Base-by-base conservation (phyloP, 148 eudicot genomes). In the Vaccinium darrowii region DNA sequence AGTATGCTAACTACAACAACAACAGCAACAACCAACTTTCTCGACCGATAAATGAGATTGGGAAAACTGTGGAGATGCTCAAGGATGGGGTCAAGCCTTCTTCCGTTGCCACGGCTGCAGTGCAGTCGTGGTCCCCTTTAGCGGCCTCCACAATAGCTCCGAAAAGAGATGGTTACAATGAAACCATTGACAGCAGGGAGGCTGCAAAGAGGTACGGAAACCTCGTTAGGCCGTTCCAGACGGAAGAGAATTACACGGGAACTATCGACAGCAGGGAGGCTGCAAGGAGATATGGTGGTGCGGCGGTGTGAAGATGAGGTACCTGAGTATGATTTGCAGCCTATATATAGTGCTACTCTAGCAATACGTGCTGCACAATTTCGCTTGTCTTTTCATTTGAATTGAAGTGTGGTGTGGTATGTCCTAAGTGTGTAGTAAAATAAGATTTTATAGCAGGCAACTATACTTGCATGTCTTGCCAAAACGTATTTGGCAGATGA, bases 181-280 rank as follows among this genome's bases (percentile, higher is more conserved):
- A 27, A 2, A n/a, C 47, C 52, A 67, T 89, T 0, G 80, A 87
- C 12, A 80, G 76, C 58, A 77, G 30, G 39, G 86, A 83, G 23
- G 89, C 62, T 50, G 62, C 49, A 25, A 83, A 53, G 83, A 80
- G 81, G 16, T 85, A 87, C 23, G 86, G 89, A 21, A 83, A 74
- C 58, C 14, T 13, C 18, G 39, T 71, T n/a, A 80, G 80, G 84
- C 21, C 73, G 54, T 54, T 2, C n/a, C 25, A 43, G n/a, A 21
- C 82, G 30, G 75, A n/a, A 18, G 82, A 78, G 71, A 58, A 18
- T 82, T 47, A 56, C 23, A 82, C 49, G 10, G 80, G 56, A 30
- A 84, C 63, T n/a, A 82, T 79, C 14, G 84, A 82, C 7, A 82
- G 84, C 9, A 82, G 47, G 30, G 84, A 82, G 49, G 76, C 84